Evolutionary conservation across 1,284 basidiomycete species (phyloP), one percentile per base, ranked within the genome.

Genomic region (Cutaneotrichosporon sp.): DNA sequence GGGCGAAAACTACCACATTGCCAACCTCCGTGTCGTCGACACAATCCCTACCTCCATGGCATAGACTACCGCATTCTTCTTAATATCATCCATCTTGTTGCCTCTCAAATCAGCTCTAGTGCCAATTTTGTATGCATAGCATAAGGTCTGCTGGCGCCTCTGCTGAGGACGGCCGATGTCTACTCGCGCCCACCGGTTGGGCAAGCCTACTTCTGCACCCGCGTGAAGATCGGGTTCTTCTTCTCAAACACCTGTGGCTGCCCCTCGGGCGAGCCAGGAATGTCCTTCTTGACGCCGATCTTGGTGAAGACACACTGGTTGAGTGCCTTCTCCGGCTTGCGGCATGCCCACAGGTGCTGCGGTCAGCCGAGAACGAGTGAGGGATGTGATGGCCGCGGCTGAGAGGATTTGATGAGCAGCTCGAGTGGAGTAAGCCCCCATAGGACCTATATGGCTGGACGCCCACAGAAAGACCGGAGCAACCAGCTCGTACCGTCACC

Each of bases 261-360:
- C 63, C 88, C 90, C 65, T 81, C 82, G 58, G 94, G 88, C 48
- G 90, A 80, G 18, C 92, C 93, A 33, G 96, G 94, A 62, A 98
- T 96, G 53, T 82, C 85, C 80, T 98, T 98, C 51, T 81, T 83
- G 52, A 97, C 80, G 66, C 90, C 90, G 61, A 98, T 81, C 76
- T 97, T 97, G 76, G 94, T 87, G 68, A 97, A 94, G 78, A 97
- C 90, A 78, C 96, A 99, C 61, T 85, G 80, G 80, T 98, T 99
- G 52, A 98, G 81, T 52, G 84, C 77, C 62, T 86, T 85, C 76
- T 99, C 96, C 22, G 85, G 85, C 75, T 90, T 87, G 64, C 94
- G 85, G 76, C 96, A 99, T 41, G 81, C 81, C 72, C 88, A 87
- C 73, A 90, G 92, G 77, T 94, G 86, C 91, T 49, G 47, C 7